Evolutionary conservation across 2,329 filamentous ascomycete genomes (phyloP).

Genomic region (Curvularia verruculosa): DNA sequence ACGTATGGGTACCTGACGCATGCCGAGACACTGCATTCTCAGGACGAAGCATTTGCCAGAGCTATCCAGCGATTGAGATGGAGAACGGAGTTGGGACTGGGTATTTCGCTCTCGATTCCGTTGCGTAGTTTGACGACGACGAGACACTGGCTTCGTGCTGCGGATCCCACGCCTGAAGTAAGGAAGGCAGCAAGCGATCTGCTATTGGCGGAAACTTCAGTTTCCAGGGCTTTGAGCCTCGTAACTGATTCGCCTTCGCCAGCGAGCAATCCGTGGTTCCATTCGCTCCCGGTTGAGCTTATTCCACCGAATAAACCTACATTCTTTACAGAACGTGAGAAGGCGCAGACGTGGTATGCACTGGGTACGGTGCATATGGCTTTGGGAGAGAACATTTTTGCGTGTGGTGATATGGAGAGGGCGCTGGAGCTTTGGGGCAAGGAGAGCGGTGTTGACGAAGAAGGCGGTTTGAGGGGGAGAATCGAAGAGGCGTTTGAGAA

Average conservation of each 20-base stretch:
- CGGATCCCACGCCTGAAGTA: neutral
- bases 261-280: conserved; percentile 37
- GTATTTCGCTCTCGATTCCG: conserved; percentile 26
- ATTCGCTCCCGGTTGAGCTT: conserved; percentile 36
- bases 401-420: conserved; percentile 43
- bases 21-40: conserved; percentile 34
- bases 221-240: conserved; percentile 35
- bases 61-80: conserved; percentile 39
- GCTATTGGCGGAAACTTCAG: conserved; percentile 31
- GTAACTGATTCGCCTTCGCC: conserved; percentile 38
- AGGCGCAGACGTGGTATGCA: conserved; percentile 39
- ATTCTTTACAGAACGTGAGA: conserved; percentile 39
- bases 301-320: conserved; percentile 40
- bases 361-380: conserved; percentile 36
- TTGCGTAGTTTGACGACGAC: conserved; percentile 13
- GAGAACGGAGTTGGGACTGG: conserved; percentile 36
- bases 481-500: conserved; percentile 35
- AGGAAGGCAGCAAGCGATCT: conserved; percentile 23
- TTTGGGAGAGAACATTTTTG: conserved; percentile 42
- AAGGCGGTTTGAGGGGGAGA: conserved; percentile 16
- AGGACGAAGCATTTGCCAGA: conserved; percentile 27
- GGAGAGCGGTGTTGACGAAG: conserved; percentile 6
- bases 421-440: conserved; percentile 28
- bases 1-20: conserved; percentile 44
- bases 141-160: conserved; percentile 22